Evolutionary conservation across 108 stramenopile species (phyloP).

Genomic region (Phaeodactylum tricornutum): DNA sequence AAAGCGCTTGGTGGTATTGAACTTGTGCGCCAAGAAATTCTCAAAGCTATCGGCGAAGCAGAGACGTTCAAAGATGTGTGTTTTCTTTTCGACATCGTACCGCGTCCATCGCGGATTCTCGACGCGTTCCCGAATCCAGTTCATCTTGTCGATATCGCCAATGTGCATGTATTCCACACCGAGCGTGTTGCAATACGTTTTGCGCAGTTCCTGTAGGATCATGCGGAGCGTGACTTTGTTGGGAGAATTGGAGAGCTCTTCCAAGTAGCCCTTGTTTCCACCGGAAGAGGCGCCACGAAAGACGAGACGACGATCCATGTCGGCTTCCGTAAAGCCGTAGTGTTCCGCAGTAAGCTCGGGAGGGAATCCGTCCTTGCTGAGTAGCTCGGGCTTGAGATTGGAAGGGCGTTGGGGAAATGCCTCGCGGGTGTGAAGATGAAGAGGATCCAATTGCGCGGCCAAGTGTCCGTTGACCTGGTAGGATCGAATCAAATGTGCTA

Average conservation of each 20-base stretch:
- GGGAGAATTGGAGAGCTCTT: constrained; percentile 62
- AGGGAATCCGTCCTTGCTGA: constrained; percentile 39
- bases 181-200: constrained; percentile 93
- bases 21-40: constrained; percentile 93
- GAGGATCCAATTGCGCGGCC: constrained; percentile 91
- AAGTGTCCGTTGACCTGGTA: constrained; percentile 97
- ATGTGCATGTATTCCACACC: constrained; percentile 99
- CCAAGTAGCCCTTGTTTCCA: constrained; percentile 93
- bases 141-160: constrained; percentile 77
- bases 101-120: constrained; percentile 82
- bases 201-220: constrained; percentile 67
- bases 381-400: constrained; percentile 15
- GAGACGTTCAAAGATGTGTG: constrained; percentile 89
- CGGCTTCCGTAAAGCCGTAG: constrained; percentile 87
- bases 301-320: constrained; percentile 87
- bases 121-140: constrained; percentile 96
- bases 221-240: constrained; percentile 79
- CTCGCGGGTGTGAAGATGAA: constrained; percentile 73
- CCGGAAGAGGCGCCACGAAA: constrained; percentile 73
- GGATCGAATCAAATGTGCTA: constrained; percentile 93
- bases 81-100: constrained; percentile 78
- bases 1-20: constrained; percentile 99
- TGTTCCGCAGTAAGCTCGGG: constrained; percentile 78
- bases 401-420: constrained; percentile 74
- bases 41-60: constrained; percentile 97